Evolutionary conservation across 2,329 filamentous ascomycete species (phyloP).

Genomic region (Colletotrichum sp.): DNA sequence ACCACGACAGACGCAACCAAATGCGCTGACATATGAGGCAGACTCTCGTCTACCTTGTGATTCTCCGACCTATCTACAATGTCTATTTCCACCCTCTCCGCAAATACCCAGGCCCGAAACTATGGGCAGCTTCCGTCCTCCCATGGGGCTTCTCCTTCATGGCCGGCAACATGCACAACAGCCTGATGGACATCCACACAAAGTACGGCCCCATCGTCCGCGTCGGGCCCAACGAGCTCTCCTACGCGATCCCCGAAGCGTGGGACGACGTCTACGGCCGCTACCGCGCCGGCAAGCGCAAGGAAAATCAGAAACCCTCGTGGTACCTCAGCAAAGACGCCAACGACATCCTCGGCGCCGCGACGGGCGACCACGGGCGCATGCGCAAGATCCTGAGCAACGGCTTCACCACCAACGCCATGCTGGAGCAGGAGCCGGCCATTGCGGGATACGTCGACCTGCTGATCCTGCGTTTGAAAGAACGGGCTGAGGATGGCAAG

Average conservation of each 20-base stretch:
- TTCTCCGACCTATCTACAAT: background rate
- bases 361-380: background rate
- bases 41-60: background rate
- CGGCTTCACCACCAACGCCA: background rate
- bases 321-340: background rate
- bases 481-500: background rate
- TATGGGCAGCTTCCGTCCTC: background rate
- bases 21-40: background rate
- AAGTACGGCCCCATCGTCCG: constrained; percentile 41
- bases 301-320: background rate
- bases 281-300: background rate
- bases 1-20: too few relatives aligned
- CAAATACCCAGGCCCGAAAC: constrained; percentile 25
- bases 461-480: background rate
- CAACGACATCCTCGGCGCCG: background rate
- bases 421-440: background rate
- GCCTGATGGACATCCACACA: background rate
- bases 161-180: background rate
- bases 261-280: background rate
- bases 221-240: constrained; percentile 34
- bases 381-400: background rate
- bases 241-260: background rate
- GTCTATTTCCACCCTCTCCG: background rate
- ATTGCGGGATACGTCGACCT: background rate
- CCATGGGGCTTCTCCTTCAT: background rate